phyloP scores from a whole-genome alignment of 176 grass and related monocot species.

The Paspalum vaginatum region DNA sequence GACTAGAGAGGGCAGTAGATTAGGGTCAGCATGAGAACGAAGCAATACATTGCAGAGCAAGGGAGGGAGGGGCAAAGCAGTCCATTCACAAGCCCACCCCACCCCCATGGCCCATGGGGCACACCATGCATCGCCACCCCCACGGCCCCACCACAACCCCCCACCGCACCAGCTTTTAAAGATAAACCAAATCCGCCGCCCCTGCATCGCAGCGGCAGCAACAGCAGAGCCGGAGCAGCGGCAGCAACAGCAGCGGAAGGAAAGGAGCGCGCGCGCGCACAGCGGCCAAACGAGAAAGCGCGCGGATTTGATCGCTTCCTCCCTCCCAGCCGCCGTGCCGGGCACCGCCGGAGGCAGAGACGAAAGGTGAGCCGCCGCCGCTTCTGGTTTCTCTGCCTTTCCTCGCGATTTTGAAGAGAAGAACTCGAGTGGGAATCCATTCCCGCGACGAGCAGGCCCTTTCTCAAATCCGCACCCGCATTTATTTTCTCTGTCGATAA shows the following conservation, averaged over 20 bases:
- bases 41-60: background rate
- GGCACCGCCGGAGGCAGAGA: background rate
- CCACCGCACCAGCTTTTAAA: slow-evolving; percentile 39
- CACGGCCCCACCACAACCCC: slow-evolving; percentile 28
- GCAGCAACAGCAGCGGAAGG: background rate
- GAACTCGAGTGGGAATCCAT: background rate
- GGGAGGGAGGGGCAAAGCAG: slow-evolving; percentile 31
- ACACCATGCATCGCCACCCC: slow-evolving; percentile 5
- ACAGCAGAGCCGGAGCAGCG: background rate
- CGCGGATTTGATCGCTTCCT: slow-evolving; percentile 7
- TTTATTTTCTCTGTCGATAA: background rate
- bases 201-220: slow-evolving; percentile 22
- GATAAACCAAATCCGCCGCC: slow-evolving; percentile 44
- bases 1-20: background rate
- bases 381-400: background rate
- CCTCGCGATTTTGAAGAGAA: background rate
- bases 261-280: background rate
- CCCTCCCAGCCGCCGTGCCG: background rate
- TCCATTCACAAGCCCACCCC: slow-evolving; percentile 32
- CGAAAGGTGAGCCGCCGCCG: slow-evolving; percentile 15
- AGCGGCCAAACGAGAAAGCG: slow-evolving; percentile 16
- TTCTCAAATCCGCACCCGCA: background rate
- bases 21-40: background rate
- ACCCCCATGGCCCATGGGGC: background rate
- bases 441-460: background rate